Evolutionary conservation across 202 grass and related monocot species (phyloP).

Genomic region (Schoenoplectus tabernaemontani): DNA sequence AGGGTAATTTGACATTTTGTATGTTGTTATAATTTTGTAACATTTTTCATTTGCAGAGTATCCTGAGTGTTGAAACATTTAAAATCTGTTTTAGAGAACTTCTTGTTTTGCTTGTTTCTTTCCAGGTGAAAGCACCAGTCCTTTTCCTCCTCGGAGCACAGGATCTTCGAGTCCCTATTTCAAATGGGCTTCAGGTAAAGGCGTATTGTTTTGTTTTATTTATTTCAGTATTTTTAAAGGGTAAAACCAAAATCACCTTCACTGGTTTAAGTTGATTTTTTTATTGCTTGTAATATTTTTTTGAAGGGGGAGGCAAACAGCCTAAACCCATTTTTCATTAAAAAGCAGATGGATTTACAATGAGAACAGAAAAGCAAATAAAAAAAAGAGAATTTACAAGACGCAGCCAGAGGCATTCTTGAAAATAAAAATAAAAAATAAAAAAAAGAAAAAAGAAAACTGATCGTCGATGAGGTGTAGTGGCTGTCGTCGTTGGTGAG

Average conservation of each 20-base stretch:
- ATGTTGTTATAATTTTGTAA: not conserved
- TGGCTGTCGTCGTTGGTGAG: too few species aligned
- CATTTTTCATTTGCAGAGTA: not conserved
- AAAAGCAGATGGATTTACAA: too few species aligned
- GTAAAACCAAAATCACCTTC: not conserved
- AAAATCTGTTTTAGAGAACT: not conserved
- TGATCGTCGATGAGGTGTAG: too few species aligned
- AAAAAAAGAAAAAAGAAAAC: too few species aligned
- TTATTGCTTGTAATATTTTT: too few species aligned
- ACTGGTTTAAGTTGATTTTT: too few species aligned
- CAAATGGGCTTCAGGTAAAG: constrained; percentile 91
- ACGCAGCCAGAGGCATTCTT: too few species aligned
- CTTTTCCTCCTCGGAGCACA: constrained; percentile 84
- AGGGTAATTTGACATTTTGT: not conserved
- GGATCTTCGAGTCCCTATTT: constrained; percentile 95
- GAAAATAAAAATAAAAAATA: too few species aligned
- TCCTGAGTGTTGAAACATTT: not conserved
- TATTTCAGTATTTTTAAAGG: not conserved
- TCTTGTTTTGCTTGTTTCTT: constrained; percentile 25
- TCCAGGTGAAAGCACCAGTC: constrained; percentile 67
- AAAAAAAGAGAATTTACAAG: too few species aligned
- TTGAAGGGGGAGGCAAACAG: too few species aligned
- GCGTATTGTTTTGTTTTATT: not conserved
- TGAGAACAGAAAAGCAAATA: too few species aligned
- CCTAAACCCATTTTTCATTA: too few species aligned